Base-by-base conservation (phyloP, 768 basidiomycete genomes). In the Leccinum obscurum region DNA sequence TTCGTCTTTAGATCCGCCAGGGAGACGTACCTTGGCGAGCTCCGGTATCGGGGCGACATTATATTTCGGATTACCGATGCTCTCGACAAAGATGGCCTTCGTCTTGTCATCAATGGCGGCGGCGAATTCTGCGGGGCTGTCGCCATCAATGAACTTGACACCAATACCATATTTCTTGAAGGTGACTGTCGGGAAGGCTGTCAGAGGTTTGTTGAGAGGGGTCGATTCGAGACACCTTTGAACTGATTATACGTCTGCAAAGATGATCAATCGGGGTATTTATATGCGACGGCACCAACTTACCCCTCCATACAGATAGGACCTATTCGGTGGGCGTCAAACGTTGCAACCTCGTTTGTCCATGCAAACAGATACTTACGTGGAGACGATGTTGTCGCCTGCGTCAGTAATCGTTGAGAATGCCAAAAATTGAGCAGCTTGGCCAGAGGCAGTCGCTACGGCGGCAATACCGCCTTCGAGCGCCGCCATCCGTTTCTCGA, bases 381-480 rank as follows among this genome's bases (percentile, higher is more conserved):
- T 83, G 2, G 87, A 83, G 6, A 93, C 84, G 57, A 92, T 89
- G 69, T 93, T 93, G 67, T 93, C 91, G 1, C 92, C 91, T 6
- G 80, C 70, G 2, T 79, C 74, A 2, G 87, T 85, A 46, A 90
- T 70, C 30, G 85, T 80, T 1, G 81, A 71, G 61, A 92, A 83
- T 2, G 90, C 80, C 71, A 91, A 76, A 73, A 92, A 89, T 66
- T 92, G 90, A 0, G 90, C 92, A 7, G 88, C 77, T 69, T 91
- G 90, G 0, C 91, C 92, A 56, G 87, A 88, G 4, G 89, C 76
- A 0, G 86, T 80, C 3, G 90, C 90, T 3, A 93, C 80, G 6
- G 91, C 91, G 1, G 89, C 90, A 2, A 77, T 78, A 26, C 92
- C 92, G 11, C 89, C 88, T 71, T 93, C 92, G n/a, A 93, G 79